Evolutionary conservation across 495 filamentous ascomycete genomes (phyloP).

Genomic region (Penicillium waksmanii): DNA sequence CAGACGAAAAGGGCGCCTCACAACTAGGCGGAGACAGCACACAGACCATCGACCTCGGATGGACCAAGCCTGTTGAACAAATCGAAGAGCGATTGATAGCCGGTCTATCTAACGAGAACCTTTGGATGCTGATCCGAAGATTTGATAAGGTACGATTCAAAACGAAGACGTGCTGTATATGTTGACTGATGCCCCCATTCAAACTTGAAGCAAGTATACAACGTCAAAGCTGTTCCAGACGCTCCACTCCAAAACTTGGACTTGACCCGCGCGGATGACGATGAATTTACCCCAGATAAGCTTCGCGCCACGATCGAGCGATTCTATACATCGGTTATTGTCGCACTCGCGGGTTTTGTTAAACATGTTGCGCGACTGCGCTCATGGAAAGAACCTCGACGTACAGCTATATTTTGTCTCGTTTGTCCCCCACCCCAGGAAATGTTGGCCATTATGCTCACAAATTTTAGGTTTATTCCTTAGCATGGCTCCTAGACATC

Average conservation of each 20-base stretch:
- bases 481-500: slow-evolving; percentile 75
- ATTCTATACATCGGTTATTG: slow-evolving; percentile 79
- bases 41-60: slow-evolving; percentile 71
- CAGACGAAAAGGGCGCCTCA: slow-evolving; percentile 52
- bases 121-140: slow-evolving; percentile 73
- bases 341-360: slow-evolving; percentile 63
- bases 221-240: slow-evolving; percentile 70
- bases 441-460: slow-evolving; percentile 21
- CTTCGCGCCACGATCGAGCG: slow-evolving; percentile 77
- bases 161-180: neutral
- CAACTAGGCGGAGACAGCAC: slow-evolving; percentile 46
- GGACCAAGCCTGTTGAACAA: slow-evolving; percentile 63
- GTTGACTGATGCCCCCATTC: neutral
- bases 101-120: slow-evolving; percentile 74
- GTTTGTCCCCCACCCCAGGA: slow-evolving; percentile 59
- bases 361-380: slow-evolving; percentile 78
- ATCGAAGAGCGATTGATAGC: slow-evolving; percentile 68
- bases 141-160: slow-evolving; percentile 28
- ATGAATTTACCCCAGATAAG: slow-evolving; percentile 88
- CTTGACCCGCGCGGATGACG: slow-evolving; percentile 78
- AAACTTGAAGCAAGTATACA: slow-evolving; percentile 74
- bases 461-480: slow-evolving; percentile 60
- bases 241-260: slow-evolving; percentile 68
- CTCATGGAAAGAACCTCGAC: slow-evolving; percentile 76
- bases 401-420: slow-evolving; percentile 69